Evolutionary conservation across 208 protist genomes (phyloP), one percentile per base, ranked within the genome.

Genomic region (Plasmodiophora brassicae): DNA sequence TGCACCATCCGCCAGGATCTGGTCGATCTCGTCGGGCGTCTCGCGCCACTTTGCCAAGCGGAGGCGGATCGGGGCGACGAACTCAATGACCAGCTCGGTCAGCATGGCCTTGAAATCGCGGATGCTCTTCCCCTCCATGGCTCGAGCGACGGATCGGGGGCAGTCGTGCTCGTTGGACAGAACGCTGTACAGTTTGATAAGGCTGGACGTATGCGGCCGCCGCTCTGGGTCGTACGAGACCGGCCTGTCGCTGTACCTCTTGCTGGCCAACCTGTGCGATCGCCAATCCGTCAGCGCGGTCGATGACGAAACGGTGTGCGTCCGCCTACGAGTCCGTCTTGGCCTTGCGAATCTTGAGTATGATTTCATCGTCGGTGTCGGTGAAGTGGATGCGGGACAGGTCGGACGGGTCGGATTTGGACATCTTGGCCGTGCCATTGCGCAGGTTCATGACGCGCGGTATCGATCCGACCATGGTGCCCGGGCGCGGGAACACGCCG

Each of bases 381-480:
- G 65, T 78, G 5, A 78, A 44, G 65, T 36, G 65, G 65, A 78
- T 78, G n/a, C n/a, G n/a, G 5, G 65, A 78, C 65, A 78, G 32
- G 32, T 14, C n/a, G 32, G 65, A 78, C 5, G 65, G 14, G 41
- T 78, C 65, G 32, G 65, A 78, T 32, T 78, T 78, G 32, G 65
- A 78, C 65, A 78, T 78, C n/a, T 78, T 78, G 32, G 32, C 41
- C n/a, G 5, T 14, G 10, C 65, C 65, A 32, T 78, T 38, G 41
- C 65, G 65, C 5, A 78, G 65, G n/a, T 38, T 78, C 65, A 78
- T 78, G 5, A 78, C 65, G 10, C 65, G 5, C 5, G 65, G 65
- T 36, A 78, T 78, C 32, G 10, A n/a, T 78, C 5, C 65, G 32
- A 8, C 32, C 32, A 78, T 38, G 5, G 65, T 57, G 25, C 20